Base-by-base conservation (phyloP, 108 stramenopile genomes). In the Chaetoceros muelleri region DNA sequence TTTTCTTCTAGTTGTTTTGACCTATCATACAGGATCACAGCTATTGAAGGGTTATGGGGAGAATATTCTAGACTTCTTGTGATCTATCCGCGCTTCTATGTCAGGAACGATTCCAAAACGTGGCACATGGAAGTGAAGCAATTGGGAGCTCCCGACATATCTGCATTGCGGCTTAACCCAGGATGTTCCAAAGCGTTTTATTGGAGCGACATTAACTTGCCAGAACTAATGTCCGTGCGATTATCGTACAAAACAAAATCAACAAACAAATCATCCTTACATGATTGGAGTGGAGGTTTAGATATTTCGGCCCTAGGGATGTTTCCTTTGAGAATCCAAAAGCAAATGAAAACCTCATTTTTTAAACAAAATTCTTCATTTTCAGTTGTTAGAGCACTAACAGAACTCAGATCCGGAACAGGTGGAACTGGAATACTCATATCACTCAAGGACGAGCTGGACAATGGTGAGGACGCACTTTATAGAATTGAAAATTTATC, bases 231-330 rank as follows among this genome's bases (percentile, higher is more conserved):
- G 2, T 67, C 78, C 52, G 52, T 77, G 17, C 52, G 71, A 22
- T n/a, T n/a, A n/a, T n/a, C n/a, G n/a, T n/a, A n/a, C n/a, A 79
- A 79, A 7, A 44, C 55, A 18, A 25, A 24, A 45, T 0, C 20
- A 44, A 40, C 16, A 23, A 44, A 7, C n/a, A 28, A 10, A 24
- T 30, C 30, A 18, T 10, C n/a, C 3, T 25, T 28, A 25, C 82
- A 66, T 57, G 63, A 52, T 66, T 86, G 85, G 85, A 78, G 74
- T 44, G 85, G 85, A 23, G 85, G 81, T 0, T 81, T 86, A 61
- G 85, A 86, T 64, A 65, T 82, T 8, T 72, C 79, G 28, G 74
- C 60, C 27, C 60, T 86, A 2, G 85, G 85, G 24, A 80, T 75
- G 67, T 49, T 69, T 5, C 75, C 85, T 17, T 46, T 86, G n/a